Percentiles rank a stretch among this genome's conserved stretches.
phyloP scores from a whole-genome alignment of 1,139 yeast species.

The Yarrowia galli region DNA sequence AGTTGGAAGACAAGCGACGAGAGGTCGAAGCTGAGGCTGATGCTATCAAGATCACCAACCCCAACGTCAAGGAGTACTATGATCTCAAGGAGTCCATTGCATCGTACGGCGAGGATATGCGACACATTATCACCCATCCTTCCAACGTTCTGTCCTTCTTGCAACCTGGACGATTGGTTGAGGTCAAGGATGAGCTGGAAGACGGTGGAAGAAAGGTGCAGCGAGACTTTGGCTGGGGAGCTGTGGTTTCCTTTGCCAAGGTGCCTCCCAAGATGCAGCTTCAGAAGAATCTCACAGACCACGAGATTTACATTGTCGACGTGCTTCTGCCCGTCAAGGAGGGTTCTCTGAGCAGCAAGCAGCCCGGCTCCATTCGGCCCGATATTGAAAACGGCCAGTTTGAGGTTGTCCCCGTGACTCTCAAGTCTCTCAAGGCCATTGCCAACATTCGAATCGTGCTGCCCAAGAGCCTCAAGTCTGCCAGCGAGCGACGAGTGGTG shows the following conservation, averaged over 20 bases:
- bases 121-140: constrained; percentile 91
- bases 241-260: constrained; percentile 77
- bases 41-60: constrained; percentile 67
- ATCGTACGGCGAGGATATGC: constrained; percentile 75
- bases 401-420: constrained; percentile 83
- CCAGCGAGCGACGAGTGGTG: constrained; percentile 74
- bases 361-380: constrained; percentile 91
- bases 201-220: constrained; percentile 43
- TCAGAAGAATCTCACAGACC: constrained; percentile 61
- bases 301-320: constrained; percentile 85
- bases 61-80: constrained; percentile 77
- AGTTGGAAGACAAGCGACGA: constrained; percentile 69
- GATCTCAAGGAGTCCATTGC: constrained; percentile 77
- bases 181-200: constrained; percentile 59
- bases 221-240: constrained; percentile 91
- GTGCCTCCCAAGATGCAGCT: constrained; percentile 45
- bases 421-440: constrained; percentile 74
- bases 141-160: constrained; percentile 81
- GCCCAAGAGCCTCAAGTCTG: constrained; percentile 79
- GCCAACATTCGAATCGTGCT: constrained; percentile 82
- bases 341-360: constrained; percentile 64
- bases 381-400: constrained; percentile 73
- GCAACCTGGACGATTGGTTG: constrained; percentile 86
- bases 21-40: constrained; percentile 61
- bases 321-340: constrained; percentile 72